Evolutionary conservation across 2,329 filamentous ascomycete genomes (phyloP).

Genomic region (Rutstroemia sp.): DNA sequence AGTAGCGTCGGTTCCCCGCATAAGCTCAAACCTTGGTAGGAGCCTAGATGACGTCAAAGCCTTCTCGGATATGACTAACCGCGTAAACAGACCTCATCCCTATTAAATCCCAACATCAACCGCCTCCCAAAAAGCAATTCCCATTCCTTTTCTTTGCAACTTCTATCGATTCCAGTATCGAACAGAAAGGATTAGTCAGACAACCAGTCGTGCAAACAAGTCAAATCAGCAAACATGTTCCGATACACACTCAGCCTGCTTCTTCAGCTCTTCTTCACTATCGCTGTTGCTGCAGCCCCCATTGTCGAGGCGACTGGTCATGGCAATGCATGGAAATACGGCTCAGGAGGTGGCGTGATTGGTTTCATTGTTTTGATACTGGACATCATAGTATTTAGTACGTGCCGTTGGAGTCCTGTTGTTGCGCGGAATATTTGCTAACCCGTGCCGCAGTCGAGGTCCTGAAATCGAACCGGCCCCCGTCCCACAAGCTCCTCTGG

Average conservation of each 20-base stretch:
- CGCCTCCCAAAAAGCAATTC: too few relatives aligned
- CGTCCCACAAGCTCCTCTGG: constrained; percentile 53
- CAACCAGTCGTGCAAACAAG: background rate
- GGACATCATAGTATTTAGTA: constrained; percentile 57
- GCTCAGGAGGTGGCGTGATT: constrained; percentile 52
- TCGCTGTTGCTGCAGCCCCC: constrained; percentile 36
- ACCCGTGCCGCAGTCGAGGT: constrained; percentile 47
- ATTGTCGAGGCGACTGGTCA: constrained; percentile 31
- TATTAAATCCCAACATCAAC: too few relatives aligned
- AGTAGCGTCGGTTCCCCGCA: too few relatives aligned
- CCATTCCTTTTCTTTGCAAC: too few relatives aligned
- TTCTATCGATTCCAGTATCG: too few relatives aligned
- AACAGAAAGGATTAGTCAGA: too few relatives aligned
- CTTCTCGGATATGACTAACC: too few relatives aligned
- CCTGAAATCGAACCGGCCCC: constrained; percentile 53
- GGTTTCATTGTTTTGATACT: constrained; percentile 55
- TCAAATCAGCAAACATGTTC: constrained; percentile 9
- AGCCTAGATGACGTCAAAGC: too few relatives aligned
- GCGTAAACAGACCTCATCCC: too few relatives aligned
- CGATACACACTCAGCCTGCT: constrained; percentile 32
- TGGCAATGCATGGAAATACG: constrained; percentile 47
- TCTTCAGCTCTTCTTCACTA: constrained; percentile 44
- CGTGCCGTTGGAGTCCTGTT: constrained; percentile 24
- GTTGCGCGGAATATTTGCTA: background rate
- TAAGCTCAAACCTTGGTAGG: too few relatives aligned